Evolutionary conservation across 106 monocot genomes (phyloP), one percentile per base, ranked within the genome.

Genomic region (Acorus calamus): DNA sequence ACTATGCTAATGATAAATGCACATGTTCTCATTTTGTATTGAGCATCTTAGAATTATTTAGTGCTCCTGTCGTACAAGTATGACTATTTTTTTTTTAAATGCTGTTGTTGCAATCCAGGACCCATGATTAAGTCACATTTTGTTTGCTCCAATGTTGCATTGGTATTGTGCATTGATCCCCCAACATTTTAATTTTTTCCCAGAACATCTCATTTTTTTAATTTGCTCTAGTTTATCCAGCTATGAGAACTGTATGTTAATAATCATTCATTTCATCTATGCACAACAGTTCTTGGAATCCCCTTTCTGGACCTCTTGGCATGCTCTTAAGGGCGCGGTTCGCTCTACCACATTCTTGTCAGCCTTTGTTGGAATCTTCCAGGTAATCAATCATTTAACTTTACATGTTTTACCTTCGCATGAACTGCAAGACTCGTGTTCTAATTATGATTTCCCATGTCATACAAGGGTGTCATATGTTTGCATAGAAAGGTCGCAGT

Each of bases 341-440:
- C 85, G 92, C 42, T 98, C 96, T 10, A 98, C 96, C 11, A 68
- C 91, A 42, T 98, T 98, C 71, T 79, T 98, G 68, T 98, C 98
- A 83, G 92, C 78, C 63, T 98, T 98, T 79, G 96, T 98, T 69
- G 78, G 80, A 62, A 66, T 83, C 9, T 98, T 98, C 77, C 96
- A 98, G 92, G 98, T 88, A 79, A 2, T 52, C 3, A 41, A 3
- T 2, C 6, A 11, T 55, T 43, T 43, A 11, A 43, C 4, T 8
- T 60, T 5, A 11, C 14, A 8, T 60, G 5, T 52, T 41, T 50
- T 60, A 4, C 4, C 49, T 28, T 28, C 28, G 28, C 28, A 28
- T 28, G 28, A 28, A 28, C 28, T 28, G 0, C 28, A 28, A 14
- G 3, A 2, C 59, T 50, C 48, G 55, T n/a, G 55, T 60, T 9